These are phyloP conservation scores for Streptanthus diversifolius DNA, from an alignment of 345 rosid genomes.

Conservation along the genomic window DNA sequence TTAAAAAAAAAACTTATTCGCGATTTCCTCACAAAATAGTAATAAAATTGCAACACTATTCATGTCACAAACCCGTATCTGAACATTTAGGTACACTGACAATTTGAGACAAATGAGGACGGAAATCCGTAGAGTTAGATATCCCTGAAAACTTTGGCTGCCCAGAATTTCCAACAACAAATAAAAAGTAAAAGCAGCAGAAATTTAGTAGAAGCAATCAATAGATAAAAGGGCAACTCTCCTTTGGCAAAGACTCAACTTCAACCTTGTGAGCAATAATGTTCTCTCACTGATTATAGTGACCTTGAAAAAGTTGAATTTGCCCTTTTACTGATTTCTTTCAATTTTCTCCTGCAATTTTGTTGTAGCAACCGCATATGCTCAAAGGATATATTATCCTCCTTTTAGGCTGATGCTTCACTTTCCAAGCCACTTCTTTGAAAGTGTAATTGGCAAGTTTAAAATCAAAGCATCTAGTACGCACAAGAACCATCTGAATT, in stretches of 20 bases:
- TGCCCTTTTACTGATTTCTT: constrained; percentile 42
- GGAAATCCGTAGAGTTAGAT: too few species aligned
- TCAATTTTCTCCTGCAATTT: constrained; percentile 1
- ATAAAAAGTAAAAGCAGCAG: not conserved
- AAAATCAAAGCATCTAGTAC: not conserved
- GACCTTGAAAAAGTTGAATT: constrained; percentile 41
- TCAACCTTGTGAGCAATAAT: not conserved
- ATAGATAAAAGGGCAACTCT: constrained; percentile 46
- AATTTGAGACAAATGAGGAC: too few species aligned
- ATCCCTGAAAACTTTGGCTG: too few species aligned
- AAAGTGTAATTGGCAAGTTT: not conserved
- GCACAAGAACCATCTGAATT: not conserved
- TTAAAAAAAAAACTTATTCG: too few species aligned
- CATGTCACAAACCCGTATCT: too few species aligned
- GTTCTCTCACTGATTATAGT: not conserved
- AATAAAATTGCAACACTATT: too few species aligned
- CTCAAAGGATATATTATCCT: not conserved
- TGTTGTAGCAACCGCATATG: not conserved
- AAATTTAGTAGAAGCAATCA: not conserved
- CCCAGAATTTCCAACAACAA: too few species aligned
- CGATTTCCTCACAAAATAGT: too few species aligned
- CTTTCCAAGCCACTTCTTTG: not conserved
- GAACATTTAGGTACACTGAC: too few species aligned
- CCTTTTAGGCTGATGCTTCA: not conserved
- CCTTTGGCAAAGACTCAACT: constrained; percentile 45